phyloP scores from a whole-genome alignment of 108 stramenopile species.

The Parietichytrium sp. region DNA sequence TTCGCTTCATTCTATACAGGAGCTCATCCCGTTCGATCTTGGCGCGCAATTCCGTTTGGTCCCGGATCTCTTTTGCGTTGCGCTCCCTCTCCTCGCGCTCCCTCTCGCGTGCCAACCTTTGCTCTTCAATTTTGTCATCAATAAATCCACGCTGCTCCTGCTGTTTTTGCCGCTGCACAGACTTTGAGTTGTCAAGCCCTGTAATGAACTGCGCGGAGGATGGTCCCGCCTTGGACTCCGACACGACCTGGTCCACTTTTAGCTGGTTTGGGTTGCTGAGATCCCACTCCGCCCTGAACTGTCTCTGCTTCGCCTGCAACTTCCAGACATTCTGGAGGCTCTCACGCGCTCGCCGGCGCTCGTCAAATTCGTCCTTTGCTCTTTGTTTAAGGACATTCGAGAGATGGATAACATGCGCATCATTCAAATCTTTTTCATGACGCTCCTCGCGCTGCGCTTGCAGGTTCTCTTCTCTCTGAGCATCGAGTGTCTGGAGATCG shows the following conservation, averaged over 20 bases:
- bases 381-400: not conserved
- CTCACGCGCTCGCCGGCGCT: not conserved
- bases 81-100: not conserved
- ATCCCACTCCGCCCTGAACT: not conserved
- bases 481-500: not conserved
- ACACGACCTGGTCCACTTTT: not conserved
- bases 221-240: not conserved
- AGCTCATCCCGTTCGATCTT: not conserved
- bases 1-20: not conserved
- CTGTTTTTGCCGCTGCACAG: constrained; percentile 16
- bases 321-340: constrained; percentile 6
- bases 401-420: not conserved
- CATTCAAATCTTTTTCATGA: not conserved
- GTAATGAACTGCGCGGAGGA: constrained; percentile 1
- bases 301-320: not conserved
- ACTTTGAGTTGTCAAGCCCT: not conserved
- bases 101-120: not conserved
- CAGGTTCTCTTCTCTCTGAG: not conserved
- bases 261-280: not conserved
- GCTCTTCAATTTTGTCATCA: not conserved
- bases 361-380: not conserved
- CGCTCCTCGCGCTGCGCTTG: not conserved
- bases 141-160: constrained; percentile 6
- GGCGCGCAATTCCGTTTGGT: not conserved
- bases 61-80: not conserved